These are phyloP conservation scores for Globisporangium recalcitrans DNA, from an alignment of 352 stramenopile species.

Conservation along the genomic window DNA sequence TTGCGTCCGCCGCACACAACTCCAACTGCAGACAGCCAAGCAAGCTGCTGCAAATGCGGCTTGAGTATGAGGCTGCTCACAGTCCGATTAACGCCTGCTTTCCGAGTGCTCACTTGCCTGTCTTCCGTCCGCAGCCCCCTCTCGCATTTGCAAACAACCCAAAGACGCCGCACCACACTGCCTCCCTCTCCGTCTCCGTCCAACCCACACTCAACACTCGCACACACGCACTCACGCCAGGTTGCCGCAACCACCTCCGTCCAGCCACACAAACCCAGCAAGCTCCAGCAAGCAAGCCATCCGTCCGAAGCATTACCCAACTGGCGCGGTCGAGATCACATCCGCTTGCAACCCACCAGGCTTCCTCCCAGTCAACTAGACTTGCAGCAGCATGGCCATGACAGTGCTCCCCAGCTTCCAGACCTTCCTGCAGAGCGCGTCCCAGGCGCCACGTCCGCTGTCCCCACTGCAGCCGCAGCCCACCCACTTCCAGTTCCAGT, in stretches of 20 bases:
- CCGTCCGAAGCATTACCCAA: conserved; percentile 1
- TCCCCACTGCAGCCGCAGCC: conserved; percentile 12
- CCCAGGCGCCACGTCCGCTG: conserved; percentile 18
- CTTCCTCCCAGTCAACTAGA: not conserved
- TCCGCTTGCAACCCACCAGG: not conserved
- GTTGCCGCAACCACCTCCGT: not conserved
- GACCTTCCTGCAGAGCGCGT: conserved; percentile 42
- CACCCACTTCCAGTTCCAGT: conserved; percentile 1
- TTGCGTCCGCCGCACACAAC: conserved; percentile 23
- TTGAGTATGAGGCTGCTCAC: not conserved
- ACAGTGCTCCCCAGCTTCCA: conserved; percentile 54
- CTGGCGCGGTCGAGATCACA: not conserved
- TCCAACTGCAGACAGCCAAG: not conserved
- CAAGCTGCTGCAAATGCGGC: not conserved
- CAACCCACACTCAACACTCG: not conserved
- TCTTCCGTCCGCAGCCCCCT: not conserved
- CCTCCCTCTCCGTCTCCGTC: not conserved
- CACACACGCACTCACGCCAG: not conserved
- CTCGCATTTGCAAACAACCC: not conserved
- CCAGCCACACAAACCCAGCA: not conserved
- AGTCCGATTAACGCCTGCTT: not conserved
- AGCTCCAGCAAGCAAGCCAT: not conserved
- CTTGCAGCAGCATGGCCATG: conserved; percentile 34
- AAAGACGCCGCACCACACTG: conserved; percentile 2
- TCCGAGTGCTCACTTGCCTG: too few species aligned